Evolutionary conservation across 106 monocot species (phyloP), one percentile per base, ranked within the genome.

Genomic region (Dendrobium nobile): DNA sequence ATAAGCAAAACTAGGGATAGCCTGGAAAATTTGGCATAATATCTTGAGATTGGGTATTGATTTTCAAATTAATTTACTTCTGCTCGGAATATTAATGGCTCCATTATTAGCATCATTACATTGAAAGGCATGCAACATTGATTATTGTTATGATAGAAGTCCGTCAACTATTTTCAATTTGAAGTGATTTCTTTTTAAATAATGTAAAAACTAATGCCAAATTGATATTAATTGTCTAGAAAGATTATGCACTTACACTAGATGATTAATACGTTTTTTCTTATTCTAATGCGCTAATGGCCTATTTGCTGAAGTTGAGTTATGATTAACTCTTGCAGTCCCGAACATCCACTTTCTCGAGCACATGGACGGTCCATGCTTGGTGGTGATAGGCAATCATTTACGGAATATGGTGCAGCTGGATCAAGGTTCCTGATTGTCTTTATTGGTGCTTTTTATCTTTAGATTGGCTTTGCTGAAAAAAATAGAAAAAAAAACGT

Each of bases 281-380:
- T 19, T 24, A 33, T 78, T 28, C 37, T 37, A 7, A 28, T 78
- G n/a, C 11, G 58, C 28, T 33, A 18, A 13, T 47, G 7, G 1
- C 18, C 13, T 1, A 11, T 70, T 27, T 70, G 7, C 42, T 74
- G 7, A 74, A 20, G 20, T 43, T 74, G 74, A 43, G 18, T 41
- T 41, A 43, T 74, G 42, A 74, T n/a, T 74, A 41, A 9, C 18
- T 78, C 27, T 33, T 92, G 85, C 89, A 97, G 97, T 84, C 97
- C 97, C 78, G 97, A 97, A 73, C 92, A 97, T 89, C 90, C 90
- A 80, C 80, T 92, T 80, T 82, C 77, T 72, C 86, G 84, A 86
- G 86, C 90, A 81, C 89, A 81, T 0, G 89, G 79, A 19, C 79
- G 89, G 79, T 94, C 94, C 26, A 90, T 94, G 82, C 93, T 92